phyloP scores from a whole-genome alignment of 768 basidiomycete genomes.

The Leccinum variicolor region DNA sequence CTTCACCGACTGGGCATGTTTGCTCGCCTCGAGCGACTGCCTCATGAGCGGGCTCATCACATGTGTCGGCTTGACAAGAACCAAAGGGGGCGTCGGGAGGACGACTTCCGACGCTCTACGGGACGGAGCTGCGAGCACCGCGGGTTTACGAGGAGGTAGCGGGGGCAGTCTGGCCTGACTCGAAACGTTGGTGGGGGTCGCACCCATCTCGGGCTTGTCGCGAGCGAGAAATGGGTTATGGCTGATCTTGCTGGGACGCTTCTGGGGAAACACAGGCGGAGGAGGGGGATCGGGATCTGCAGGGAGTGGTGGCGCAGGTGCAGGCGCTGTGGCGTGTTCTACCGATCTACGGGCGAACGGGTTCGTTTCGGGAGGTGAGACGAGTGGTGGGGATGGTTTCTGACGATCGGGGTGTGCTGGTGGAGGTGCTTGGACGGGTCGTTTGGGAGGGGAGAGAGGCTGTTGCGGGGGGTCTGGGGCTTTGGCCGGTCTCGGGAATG shows the following conservation, averaged over 20 bases:
- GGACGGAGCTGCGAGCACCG: conserved; percentile 9
- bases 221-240: conserved; percentile 32
- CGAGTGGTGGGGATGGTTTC: conserved; percentile 19
- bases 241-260: conserved; percentile 21
- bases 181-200: not conserved
- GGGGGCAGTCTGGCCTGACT: conserved; percentile 27
- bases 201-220: conserved; percentile 13
- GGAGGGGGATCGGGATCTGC: conserved; percentile 5
- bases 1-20: conserved; percentile 67
- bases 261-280: conserved; percentile 2
- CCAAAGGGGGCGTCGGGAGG: conserved; percentile 13
- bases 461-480: conserved; percentile 3
- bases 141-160: conserved; percentile 37
- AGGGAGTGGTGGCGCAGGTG: not conserved
- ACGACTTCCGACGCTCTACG: conserved; percentile 22
- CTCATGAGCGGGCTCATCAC: conserved; percentile 64
- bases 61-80: conserved; percentile 36
- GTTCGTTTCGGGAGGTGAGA: conserved; percentile 26
- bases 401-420: conserved; percentile 25
- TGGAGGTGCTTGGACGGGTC: conserved; percentile 22
- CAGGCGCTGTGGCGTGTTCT: conserved; percentile 6
- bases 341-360: conserved; percentile 25
- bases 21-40: conserved; percentile 71
- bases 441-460: conserved; percentile 24
- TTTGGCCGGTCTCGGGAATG: conserved; percentile 13